Conservation (phyloP, 1,139 yeast species). For the Lizanozyma gosingica region DNA sequence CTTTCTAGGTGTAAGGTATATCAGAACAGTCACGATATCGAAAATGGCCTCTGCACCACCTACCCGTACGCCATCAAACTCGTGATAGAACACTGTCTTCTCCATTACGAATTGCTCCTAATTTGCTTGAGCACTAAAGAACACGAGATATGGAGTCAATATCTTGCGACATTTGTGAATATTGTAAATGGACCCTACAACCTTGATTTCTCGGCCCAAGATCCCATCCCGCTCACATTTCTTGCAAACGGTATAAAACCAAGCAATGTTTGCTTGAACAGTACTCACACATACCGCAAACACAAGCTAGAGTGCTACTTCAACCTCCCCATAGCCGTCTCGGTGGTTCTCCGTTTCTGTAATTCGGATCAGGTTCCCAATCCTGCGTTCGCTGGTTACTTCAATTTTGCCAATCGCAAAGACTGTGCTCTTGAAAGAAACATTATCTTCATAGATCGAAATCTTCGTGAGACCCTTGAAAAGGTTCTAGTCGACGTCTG, state of each 20-base stretch:
- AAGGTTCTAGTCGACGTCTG: conserved; percentile 1
- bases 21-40: conserved; percentile 12
- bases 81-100: conserved; percentile 31
- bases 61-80: conserved; percentile 31
- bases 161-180: conserved; percentile 22
- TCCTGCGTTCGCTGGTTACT: conserved; percentile 3
- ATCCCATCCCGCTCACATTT: conserved; percentile 4
- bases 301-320: conserved; percentile 11
- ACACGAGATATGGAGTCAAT: conserved; percentile 30
- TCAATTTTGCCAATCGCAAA: conserved; percentile 1
- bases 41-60: conserved; percentile 28
- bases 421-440: neutral
- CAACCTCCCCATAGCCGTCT: conserved; percentile 6
- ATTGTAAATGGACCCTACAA: conserved; percentile 33
- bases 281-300: conserved; percentile 2
- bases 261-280: conserved; percentile 8
- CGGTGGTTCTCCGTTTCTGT: conserved; percentile 7
- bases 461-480: conserved; percentile 1
- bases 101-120: conserved; percentile 39
- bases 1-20: conserved; percentile 24
- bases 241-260: conserved; percentile 12
- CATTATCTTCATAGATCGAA: neutral
- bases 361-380: conserved; percentile 1
- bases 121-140: conserved; percentile 27
- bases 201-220: conserved; percentile 21